phyloP scores from a whole-genome alignment of 768 basidiomycete species.

The Leccinum longicurvipes region DNA sequence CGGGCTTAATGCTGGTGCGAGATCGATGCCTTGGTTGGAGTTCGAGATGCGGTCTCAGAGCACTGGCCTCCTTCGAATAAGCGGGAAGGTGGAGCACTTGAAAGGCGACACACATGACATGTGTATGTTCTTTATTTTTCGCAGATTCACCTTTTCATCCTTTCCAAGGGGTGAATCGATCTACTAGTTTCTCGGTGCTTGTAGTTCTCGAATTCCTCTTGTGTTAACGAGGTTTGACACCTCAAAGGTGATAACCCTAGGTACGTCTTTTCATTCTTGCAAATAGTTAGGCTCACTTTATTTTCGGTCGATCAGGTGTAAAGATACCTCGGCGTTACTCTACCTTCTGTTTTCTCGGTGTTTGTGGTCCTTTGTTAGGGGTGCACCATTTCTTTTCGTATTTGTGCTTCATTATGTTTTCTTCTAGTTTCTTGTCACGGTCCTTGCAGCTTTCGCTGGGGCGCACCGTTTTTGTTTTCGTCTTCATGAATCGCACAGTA shows the following conservation, averaged over 20 bases:
- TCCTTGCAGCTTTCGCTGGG: background rate
- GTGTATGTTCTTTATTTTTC: background rate
- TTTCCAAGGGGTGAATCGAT: background rate
- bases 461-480: too few relatives aligned
- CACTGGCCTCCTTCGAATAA: background rate
- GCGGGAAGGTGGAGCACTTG: background rate
- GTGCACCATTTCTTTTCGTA: background rate
- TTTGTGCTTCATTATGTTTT: background rate
- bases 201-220: too few relatives aligned
- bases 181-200: background rate
- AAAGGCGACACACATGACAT: background rate
- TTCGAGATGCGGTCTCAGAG: background rate
- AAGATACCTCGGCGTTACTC: too few relatives aligned
- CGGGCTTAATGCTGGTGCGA: background rate
- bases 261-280: too few relatives aligned
- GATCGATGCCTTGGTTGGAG: background rate
- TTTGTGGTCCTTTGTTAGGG: too few relatives aligned
- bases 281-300: too few relatives aligned
- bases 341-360: background rate
- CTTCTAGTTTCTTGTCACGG: background rate
- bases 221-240: too few relatives aligned
- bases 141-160: background rate
- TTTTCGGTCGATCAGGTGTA: too few relatives aligned
- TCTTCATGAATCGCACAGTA: background rate
- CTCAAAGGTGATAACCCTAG: too few relatives aligned